phyloP scores from a whole-genome alignment of 2,329 filamentous ascomycete genomes.

The Fonsecaea monophora region DNA sequence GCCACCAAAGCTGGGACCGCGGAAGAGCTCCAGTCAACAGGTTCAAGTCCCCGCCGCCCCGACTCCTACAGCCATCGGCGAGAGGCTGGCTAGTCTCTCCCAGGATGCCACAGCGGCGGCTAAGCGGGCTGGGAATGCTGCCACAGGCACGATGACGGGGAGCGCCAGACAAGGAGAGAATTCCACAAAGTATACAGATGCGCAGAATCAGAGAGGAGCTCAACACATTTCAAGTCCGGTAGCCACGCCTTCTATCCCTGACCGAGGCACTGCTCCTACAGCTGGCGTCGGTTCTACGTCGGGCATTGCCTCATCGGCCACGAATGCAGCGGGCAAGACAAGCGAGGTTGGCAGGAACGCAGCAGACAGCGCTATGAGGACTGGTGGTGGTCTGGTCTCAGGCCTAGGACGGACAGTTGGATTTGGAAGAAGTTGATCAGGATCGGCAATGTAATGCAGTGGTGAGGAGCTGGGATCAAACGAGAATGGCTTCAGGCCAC shows the following conservation, averaged over 20 bases:
- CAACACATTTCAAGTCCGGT: not conserved
- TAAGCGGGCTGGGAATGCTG: not conserved
- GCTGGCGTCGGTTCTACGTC: not conserved
- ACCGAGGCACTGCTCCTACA: too few species aligned
- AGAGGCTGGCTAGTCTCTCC: conserved; percentile 21
- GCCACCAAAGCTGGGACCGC: conserved; percentile 30
- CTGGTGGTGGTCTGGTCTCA: conserved; percentile 18
- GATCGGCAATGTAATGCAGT: not conserved
- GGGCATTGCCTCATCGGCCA: conserved; percentile 1
- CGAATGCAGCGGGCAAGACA: conserved; percentile 10
- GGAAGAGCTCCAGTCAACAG: conserved; percentile 28
- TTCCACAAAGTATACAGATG: not conserved
- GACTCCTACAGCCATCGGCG: conserved; percentile 17
- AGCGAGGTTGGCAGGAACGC: conserved; percentile 17
- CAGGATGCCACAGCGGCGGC: not conserved
- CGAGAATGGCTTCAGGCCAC: too few species aligned
- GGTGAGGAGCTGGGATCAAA: too few species aligned
- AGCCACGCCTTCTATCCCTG: conserved; percentile 6
- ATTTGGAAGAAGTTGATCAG: conserved; percentile 4
- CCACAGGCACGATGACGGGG: not conserved
- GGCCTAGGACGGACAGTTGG: conserved; percentile 23
- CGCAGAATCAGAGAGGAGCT: not conserved
- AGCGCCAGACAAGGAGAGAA: not conserved
- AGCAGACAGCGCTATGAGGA: not conserved
- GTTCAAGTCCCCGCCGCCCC: conserved; percentile 1